A percentile compares a stretch with the other conserved stretches of the same genome.
Conservation (phyloP, 257 asterid species). For the Hygrophila difformis region DNA sequence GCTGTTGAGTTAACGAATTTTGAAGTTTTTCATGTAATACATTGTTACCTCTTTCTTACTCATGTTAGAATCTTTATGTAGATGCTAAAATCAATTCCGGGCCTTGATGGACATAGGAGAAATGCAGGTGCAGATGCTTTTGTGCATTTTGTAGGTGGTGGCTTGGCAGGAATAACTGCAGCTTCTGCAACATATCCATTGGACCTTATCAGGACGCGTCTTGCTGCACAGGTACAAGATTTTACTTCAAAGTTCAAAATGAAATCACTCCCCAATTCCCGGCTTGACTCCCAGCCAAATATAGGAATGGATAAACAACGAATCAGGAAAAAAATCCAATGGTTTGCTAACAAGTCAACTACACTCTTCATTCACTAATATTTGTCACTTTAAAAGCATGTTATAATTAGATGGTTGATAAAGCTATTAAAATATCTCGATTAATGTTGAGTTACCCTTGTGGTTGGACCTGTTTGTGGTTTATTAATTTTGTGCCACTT, state of each 20-base stretch:
- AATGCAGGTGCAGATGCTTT: slow-evolving; percentile 29
- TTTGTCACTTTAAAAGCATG: no score
- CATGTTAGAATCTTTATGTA: slow-evolving; percentile 13
- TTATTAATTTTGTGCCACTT: no score
- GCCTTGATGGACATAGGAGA: slow-evolving; percentile 29
- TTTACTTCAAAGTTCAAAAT: not conserved
- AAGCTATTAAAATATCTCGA: no score
- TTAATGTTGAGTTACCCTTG: no score
- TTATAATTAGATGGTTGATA: no score
- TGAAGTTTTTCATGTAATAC: not conserved
- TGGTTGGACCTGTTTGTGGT: no score
- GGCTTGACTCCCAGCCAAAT: not conserved
- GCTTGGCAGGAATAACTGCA: no score
- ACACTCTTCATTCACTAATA: no score
- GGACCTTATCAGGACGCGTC: slow-evolving; percentile 74
- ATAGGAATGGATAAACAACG: not conserved
- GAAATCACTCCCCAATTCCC: no score
- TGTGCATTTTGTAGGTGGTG: no score
- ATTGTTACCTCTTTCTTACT: not conserved
- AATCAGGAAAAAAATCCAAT: not conserved
- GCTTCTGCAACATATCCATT: no score
- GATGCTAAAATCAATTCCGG: slow-evolving; percentile 48
- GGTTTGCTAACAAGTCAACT: not conserved
- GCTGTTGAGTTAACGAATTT: not conserved
- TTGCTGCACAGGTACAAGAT: slow-evolving; percentile 61